Percentiles rank a stretch among this genome's conserved stretches.
Evolutionary conservation across 2,329 filamentous ascomycete genomes (phyloP).

Genomic region (Colletotrichum navitas): DNA sequence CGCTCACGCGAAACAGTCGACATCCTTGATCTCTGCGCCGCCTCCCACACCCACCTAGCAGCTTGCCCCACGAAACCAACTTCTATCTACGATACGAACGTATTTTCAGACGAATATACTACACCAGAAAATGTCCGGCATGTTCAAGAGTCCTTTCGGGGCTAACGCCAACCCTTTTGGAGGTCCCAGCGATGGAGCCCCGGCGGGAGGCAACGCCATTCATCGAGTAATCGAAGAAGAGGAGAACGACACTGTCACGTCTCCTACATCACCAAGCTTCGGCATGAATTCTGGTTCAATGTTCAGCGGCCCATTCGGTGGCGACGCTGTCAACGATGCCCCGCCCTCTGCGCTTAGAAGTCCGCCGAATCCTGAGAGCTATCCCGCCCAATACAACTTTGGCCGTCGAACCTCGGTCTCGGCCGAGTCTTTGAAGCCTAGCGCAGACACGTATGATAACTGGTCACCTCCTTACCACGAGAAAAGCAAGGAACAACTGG

Average conservation of each 20-base stretch:
- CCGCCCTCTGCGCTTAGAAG: slow-evolving; percentile 60
- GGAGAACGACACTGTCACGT: slow-evolving; percentile 80
- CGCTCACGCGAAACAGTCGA: slow-evolving; percentile 68
- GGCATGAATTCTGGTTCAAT: slow-evolving; percentile 57
- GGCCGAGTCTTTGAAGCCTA: slow-evolving; percentile 94
- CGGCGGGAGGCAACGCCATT: slow-evolving; percentile 53
- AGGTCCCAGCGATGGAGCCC: slow-evolving; percentile 57
- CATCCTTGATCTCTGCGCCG: slow-evolving; percentile 77
- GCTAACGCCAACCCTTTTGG: slow-evolving; percentile 81
- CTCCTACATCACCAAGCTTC: slow-evolving; percentile 76
- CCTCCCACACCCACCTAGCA: slow-evolving; percentile 66
- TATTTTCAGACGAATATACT: background rate
- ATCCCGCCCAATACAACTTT: slow-evolving; percentile 94
- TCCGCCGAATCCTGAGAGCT: slow-evolving; percentile 72
- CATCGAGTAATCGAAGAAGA: slow-evolving; percentile 83
- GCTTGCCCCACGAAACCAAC: slow-evolving; percentile 2
- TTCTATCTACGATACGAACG: slow-evolving; percentile 2
- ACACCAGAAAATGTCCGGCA: slow-evolving; percentile 74
- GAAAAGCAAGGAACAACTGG: slow-evolving; percentile 85
- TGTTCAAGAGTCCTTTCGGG: slow-evolving; percentile 81
- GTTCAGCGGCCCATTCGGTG: slow-evolving; percentile 66
- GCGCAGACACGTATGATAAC: slow-evolving; percentile 84
- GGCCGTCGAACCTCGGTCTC: slow-evolving; percentile 95
- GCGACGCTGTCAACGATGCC: slow-evolving; percentile 60
- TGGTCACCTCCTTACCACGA: slow-evolving; percentile 89